Evolutionary conservation across 306 rosid species (phyloP).

Genomic region (Cicer bijugum): DNA sequence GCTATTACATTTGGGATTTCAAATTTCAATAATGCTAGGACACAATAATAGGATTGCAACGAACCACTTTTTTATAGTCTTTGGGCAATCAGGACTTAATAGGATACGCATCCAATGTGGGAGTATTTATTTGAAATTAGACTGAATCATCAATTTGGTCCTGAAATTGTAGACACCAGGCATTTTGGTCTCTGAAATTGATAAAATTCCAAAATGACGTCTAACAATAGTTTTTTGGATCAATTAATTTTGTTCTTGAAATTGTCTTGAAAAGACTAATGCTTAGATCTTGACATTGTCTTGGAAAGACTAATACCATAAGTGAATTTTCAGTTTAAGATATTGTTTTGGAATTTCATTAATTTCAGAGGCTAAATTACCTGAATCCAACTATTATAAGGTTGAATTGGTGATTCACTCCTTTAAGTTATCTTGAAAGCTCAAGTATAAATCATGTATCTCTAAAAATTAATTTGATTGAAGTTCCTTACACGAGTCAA

Average conservation of each 20-base stretch:
- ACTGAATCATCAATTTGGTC: background rate
- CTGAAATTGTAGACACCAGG: background rate
- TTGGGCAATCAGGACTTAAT: conserved; percentile 9
- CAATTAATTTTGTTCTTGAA: background rate
- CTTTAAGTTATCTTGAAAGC: conserved; percentile 30
- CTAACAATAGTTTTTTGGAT: background rate
- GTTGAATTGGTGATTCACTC: background rate
- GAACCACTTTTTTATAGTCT: background rate
- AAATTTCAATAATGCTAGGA: conserved; percentile 18
- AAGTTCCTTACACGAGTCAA: background rate
- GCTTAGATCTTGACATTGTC: background rate
- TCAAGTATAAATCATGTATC: conserved; percentile 20
- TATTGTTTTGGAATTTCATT: background rate
- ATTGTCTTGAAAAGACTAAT: background rate
- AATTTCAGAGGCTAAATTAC: background rate
- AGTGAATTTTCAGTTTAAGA: too few relatives aligned
- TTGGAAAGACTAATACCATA: background rate
- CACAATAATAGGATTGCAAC: conserved; percentile 24
- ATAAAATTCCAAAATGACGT: background rate
- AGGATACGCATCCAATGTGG: background rate
- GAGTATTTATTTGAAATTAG: conserved; percentile 23
- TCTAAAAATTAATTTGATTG: conserved; percentile 7
- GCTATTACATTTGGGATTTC: conserved; percentile 36
- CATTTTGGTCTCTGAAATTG: background rate
- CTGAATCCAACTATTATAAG: background rate